Base-by-base conservation (phyloP, 441 rosid genomes). In the Pelargonium fulgidum region DNA sequence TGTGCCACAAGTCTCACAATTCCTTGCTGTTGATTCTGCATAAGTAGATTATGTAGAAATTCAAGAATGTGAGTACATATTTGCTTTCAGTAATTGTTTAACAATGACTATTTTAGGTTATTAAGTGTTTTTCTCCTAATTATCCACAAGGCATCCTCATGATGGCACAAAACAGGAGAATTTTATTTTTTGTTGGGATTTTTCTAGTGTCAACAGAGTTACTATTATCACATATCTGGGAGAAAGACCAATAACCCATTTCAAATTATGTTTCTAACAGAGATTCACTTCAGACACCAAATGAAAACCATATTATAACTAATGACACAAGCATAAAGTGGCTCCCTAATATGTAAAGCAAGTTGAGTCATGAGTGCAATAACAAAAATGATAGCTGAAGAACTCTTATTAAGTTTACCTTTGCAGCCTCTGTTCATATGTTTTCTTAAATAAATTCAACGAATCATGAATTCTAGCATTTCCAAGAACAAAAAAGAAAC, bases 1-100 rank as follows among this genome's bases (percentile, higher is more conserved):
- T 5, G 87, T 75, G 26, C 89, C 87, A 39, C 91, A 86, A 14
- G 80, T 73, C 64, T 68, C 75, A 64, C 93, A 89, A 71, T 50
- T 73, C 74, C 83, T 80, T 64, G 73, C 65, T 16, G 71, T 82
- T 17, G 75, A 72, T 67, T 81, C 91, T 87, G 88, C 79, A 76
- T 10, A 64, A 74, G 29, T 17, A 66, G 26, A 70, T 17, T 50
- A 45, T 62, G 39, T 33, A 33, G 39, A 33, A 33, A 33, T 33
- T 33, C 42, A n/a, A 39, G 42, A 59, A 48, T 70, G 24, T 24
- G 29, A 24, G 29, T 24, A 24, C 29, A 24, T 24, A 24, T 24
- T 24, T 24, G 50, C 50, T 45, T 8, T 45, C 50, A 45, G 13
- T 10, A 45, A 45, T 45, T 45, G 12, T 45, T 45, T 47, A n/a